A percentile compares a stretch with the other conserved stretches of the same genome.
Conservation (phyloP, 257 asterid genomes). For the Nyctanthes arbortristis region DNA sequence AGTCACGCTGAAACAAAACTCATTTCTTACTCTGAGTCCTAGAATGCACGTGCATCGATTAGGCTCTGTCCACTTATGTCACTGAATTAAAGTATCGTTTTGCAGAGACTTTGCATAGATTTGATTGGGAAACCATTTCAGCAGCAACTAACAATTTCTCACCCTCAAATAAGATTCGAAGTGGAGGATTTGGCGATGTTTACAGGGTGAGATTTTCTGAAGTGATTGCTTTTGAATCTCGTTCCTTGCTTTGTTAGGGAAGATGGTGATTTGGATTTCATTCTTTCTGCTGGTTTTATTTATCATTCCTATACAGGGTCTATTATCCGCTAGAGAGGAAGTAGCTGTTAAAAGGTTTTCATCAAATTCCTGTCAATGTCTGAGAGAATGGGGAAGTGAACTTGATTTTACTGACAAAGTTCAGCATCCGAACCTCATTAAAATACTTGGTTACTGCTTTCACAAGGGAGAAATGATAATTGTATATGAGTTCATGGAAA, state of each 20-base stretch:
- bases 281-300: too few relatives aligned
- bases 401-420: slow-evolving; percentile 18
- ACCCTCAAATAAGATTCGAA: not conserved
- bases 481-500: slow-evolving; percentile 28
- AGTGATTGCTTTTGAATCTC: too few relatives aligned
- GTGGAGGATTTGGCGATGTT: not conserved
- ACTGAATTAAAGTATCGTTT: too few relatives aligned
- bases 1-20: too few relatives aligned
- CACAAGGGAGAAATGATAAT: slow-evolving; percentile 15
- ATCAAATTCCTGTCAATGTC: not conserved
- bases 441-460: slow-evolving; percentile 32
- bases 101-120: too few relatives aligned
- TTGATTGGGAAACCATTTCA: not conserved
- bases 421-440: slow-evolving; percentile 27
- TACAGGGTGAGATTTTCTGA: not conserved
- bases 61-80: too few relatives aligned
- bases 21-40: too few relatives aligned
- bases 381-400: slow-evolving; percentile 6
- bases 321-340: slow-evolving; percentile 18
- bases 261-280: too few relatives aligned
- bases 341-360: slow-evolving; percentile 24
- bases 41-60: too few relatives aligned
- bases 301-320: too few relatives aligned
- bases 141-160: not conserved
- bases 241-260: too few relatives aligned